Evolutionary conservation across 768 basidiomycete genomes (phyloP).

Genomic region (Butyriboletus loyo): DNA sequence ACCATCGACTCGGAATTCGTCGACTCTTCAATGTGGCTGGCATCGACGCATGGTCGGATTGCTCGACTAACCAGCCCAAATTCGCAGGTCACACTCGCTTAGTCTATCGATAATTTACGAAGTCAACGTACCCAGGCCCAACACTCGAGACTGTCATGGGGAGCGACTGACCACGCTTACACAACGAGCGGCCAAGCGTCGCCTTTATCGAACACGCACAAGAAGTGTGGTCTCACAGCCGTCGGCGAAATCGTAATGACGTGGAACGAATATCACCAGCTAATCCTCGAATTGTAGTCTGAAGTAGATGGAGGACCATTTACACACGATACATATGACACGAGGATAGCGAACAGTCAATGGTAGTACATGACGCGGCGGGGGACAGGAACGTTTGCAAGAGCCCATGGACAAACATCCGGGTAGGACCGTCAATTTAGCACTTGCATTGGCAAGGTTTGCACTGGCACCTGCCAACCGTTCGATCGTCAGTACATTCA

Average conservation of each 20-base stretch:
- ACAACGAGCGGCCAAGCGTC: neutral
- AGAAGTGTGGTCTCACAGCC: neutral
- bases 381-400: neutral
- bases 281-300: neutral
- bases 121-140: no score
- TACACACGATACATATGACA: no score
- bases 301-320: neutral
- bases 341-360: no score
- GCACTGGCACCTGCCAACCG: constrained; percentile 14
- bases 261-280: neutral
- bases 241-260: neutral
- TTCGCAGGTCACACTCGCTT: no score
- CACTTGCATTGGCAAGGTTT: constrained; percentile 12
- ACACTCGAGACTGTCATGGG: neutral
- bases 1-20: no score
- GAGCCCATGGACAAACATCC: neutral
- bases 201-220: neutral
- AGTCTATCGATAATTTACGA: no score
- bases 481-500: neutral
- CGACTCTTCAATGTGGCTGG: no score
- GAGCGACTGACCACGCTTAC: neutral
- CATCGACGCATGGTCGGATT: no score
- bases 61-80: no score
- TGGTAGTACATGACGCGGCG: neutral
- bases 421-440: neutral